Conservation (phyloP, 2,329 filamentous ascomycete genomes). For the Nannizzia gypsea region DNA sequence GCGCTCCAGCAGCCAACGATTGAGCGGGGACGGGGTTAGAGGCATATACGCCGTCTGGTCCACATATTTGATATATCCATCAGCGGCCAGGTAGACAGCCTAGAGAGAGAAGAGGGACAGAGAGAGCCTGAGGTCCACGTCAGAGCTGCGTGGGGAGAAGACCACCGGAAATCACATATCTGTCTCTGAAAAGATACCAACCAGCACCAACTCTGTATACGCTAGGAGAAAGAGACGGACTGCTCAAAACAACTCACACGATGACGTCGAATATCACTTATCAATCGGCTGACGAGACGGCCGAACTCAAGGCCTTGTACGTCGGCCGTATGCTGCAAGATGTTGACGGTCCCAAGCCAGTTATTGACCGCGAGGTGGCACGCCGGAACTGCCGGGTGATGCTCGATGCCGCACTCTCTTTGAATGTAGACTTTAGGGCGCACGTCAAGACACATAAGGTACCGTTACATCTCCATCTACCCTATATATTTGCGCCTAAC, state of each 20-base stretch:
- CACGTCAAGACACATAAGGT: slow-evolving; percentile 72
- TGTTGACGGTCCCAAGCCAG: slow-evolving; percentile 51
- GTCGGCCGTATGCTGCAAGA: slow-evolving; percentile 49
- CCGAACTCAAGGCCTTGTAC: slow-evolving; percentile 26
- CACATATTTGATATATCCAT: background rate
- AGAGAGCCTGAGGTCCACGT: background rate
- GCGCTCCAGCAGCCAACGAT: background rate
- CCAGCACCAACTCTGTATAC: no score
- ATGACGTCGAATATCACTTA: background rate
- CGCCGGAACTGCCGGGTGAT: slow-evolving; percentile 58
- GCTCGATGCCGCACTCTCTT: slow-evolving; percentile 49
- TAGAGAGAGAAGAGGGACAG: no score
- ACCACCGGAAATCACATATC: no score
- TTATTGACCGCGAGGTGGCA: slow-evolving; percentile 56
- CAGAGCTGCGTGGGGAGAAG: background rate
- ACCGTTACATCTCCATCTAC: background rate
- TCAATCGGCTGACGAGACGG: background rate
- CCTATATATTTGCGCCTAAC: background rate
- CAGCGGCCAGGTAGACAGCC: background rate
- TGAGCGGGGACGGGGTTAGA: background rate
- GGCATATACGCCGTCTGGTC: background rate
- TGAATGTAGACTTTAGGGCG: slow-evolving; percentile 56
- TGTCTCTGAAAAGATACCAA: no score
- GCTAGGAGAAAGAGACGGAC: background rate
- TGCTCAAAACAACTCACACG: background rate